Conservation (phyloP, 1,284 basidiomycete species). For the Phlebopus sp. region DNA sequence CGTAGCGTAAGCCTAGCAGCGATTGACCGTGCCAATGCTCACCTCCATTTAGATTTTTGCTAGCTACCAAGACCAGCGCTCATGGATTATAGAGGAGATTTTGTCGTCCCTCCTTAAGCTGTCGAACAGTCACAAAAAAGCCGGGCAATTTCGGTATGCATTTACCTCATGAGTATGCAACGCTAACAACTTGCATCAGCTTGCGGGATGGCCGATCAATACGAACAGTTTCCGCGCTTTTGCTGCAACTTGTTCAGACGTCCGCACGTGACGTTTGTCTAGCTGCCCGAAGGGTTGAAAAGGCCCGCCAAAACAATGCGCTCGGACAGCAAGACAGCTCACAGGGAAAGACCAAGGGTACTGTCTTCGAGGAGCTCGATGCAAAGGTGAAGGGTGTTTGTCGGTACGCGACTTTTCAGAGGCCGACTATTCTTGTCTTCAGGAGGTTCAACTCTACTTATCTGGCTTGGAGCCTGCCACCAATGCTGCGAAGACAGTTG, state of each 20-base stretch:
- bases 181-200: constrained; percentile 34
- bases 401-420: not conserved
- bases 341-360: constrained; percentile 43
- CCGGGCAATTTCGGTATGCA: constrained; percentile 79
- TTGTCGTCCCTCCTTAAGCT: constrained; percentile 85
- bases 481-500: constrained; percentile 82
- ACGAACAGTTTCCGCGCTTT: constrained; percentile 86
- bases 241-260: constrained; percentile 95
- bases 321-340: constrained; percentile 62
- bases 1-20: constrained; percentile 62
- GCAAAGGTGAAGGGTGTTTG: constrained; percentile 43
- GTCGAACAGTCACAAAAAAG: constrained; percentile 84
- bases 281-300: constrained; percentile 58
- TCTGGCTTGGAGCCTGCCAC: constrained; percentile 73
- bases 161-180: not conserved
- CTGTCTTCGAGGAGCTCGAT: constrained; percentile 65
- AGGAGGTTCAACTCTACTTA: constrained; percentile 69
- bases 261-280: constrained; percentile 78
- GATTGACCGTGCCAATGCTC: not conserved
- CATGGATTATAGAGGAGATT: constrained; percentile 97
- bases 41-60: constrained; percentile 71
- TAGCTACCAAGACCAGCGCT: constrained; percentile 83
- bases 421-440: constrained; percentile 9
- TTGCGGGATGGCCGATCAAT: constrained; percentile 83
- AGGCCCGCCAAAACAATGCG: constrained; percentile 59